Conservation (phyloP, 805 yeast species). For the Kodamaea jinghongensis region DNA sequence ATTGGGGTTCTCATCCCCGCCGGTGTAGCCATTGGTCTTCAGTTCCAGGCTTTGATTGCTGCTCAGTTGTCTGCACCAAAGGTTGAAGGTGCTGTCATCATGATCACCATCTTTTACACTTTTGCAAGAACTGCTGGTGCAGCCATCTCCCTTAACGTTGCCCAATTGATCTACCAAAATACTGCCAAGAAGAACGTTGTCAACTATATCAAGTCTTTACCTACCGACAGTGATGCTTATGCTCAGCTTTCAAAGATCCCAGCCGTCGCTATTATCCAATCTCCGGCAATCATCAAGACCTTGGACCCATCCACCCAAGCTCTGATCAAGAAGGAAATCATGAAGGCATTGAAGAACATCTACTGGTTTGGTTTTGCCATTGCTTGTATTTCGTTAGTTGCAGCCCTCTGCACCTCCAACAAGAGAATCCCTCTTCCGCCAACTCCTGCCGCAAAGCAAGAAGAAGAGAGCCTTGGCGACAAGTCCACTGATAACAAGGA, state of each 20-base stretch:
- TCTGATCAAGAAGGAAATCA: conserved; percentile 28
- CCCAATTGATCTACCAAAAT: conserved; percentile 4
- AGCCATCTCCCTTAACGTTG: conserved; percentile 1
- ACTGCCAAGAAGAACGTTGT: conserved; percentile 89
- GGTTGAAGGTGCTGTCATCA: conserved; percentile 12
- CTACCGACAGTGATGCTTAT: conserved; percentile 12
- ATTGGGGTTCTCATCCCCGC: conserved; percentile 15
- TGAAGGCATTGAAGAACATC: conserved; percentile 29
- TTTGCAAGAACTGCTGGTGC: conserved; percentile 10
- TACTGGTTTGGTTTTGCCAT: conserved; percentile 39
- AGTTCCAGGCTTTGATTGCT: conserved; percentile 15
- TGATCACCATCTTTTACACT: conserved; percentile 14
- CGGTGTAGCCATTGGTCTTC: conserved; percentile 17
- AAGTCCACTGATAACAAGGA: too few relatives aligned
- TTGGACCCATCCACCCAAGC: conserved; percentile 23
- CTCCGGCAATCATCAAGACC: conserved; percentile 26
- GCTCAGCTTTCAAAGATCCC: conserved; percentile 13
- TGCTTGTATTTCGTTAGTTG: background rate
- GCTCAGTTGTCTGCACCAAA: conserved; percentile 17
- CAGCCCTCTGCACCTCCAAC: background rate
- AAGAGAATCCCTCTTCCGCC: background rate
- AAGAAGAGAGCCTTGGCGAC: too few relatives aligned
- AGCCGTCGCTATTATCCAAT: conserved; percentile 16
- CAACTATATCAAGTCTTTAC: conserved; percentile 33
- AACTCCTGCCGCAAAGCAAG: too few relatives aligned